Conservation (phyloP, 352 stramenopile genomes). For the Phytophthora sp. region DNA sequence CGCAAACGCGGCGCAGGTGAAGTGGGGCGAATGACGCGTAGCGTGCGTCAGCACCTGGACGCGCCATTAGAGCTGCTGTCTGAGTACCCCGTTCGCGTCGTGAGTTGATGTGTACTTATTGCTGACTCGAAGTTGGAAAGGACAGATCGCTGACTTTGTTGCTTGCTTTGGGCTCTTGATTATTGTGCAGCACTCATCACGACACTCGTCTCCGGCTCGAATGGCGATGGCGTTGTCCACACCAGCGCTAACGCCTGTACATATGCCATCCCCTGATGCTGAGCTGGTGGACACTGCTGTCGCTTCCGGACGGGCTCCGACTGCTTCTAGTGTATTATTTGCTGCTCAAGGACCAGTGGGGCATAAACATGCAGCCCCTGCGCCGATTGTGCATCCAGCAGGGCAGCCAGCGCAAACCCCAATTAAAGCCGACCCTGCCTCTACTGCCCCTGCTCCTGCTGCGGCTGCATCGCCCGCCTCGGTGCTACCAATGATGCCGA, state of each 20-base stretch:
- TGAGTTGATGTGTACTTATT: constrained; percentile 31
- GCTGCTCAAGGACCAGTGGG: constrained; percentile 2
- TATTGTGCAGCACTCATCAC: constrained; percentile 32
- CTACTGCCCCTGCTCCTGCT: constrained; percentile 1
- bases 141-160: not conserved
- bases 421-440: constrained; percentile 23
- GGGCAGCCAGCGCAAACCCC: constrained; percentile 3
- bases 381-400: not conserved
- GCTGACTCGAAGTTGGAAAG: not conserved
- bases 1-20: constrained; percentile 66
- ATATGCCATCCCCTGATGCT: constrained; percentile 18
- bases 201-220: constrained; percentile 34
- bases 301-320: not conserved
- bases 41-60: constrained; percentile 78
- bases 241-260: constrained; percentile 16
- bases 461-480: not conserved
- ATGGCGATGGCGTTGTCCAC: constrained; percentile 9
- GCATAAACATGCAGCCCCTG: constrained; percentile 8
- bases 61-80: constrained; percentile 73
- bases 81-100: constrained; percentile 58
- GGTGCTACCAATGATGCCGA: constrained; percentile 35
- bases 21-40: constrained; percentile 76
- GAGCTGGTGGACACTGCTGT: not conserved
- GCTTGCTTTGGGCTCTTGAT: not conserved
- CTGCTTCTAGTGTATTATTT: not conserved